Evolutionary conservation across 257 asterid species (phyloP), one percentile per base, ranked within the genome.

Genomic region (Solanum pimpinellifolium): DNA sequence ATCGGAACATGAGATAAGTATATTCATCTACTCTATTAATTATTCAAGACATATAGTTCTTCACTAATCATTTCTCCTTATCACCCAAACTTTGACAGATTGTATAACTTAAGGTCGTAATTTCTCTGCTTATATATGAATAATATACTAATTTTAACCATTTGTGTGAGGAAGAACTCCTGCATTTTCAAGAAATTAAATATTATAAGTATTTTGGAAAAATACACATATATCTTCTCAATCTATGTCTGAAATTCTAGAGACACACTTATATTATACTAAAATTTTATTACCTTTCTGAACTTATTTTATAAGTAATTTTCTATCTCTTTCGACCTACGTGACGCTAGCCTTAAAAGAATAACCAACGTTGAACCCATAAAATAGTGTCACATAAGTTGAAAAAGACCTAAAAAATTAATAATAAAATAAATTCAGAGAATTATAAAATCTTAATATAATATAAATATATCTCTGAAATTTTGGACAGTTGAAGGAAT

Each of bases 261-360:
- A 35, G 1, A 35, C 39, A 1, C 37, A 35, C 7, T 35, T 35
- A 35, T 35, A 4, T 5, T 35, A 35, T 35, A 35, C 0, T 1
- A 35, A 35, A 7, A 0, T 35, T 0, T 0, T 35, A 35, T 35
- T 35, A 35, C 0, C 1, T 0, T 37, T 0, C 7, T 6, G 0
- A 37, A 37, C 7, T 37, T 37, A 37, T 37, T 37, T 37, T 5
- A 37, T 6, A 37, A 37, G 0, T 37, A 37, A 37, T 37, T 6
- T 6, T 37, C 39, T 6, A 1, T 1, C 39, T 2, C 39, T 37
- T 1, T 37, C 7, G 39, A 0, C 7, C 39, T 5, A 37, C 2
- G 7, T 37, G 7, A 0, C 39, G 6, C 7, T 37, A 37, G 39
- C 1, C 1, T 1, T 37, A 1, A 5, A 37, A 37, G 6, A 37